phyloP scores from a whole-genome alignment of 2,329 filamentous ascomycete genomes.

The Helotiales sp. region DNA sequence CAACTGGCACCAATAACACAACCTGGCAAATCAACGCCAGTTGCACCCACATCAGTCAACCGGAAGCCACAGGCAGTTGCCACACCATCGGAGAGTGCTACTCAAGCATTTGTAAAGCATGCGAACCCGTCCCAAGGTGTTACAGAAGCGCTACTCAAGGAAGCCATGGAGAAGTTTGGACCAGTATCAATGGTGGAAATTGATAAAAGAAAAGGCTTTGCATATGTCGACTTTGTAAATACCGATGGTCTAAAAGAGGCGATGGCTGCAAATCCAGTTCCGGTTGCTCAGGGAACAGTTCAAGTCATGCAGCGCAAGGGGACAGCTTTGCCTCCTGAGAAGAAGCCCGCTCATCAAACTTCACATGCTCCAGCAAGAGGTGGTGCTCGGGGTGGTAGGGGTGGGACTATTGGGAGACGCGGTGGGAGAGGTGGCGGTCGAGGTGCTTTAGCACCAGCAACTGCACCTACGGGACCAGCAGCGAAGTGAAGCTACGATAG shows the following conservation, averaged over 20 bases:
- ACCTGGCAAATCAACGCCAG: slow-evolving; percentile 24
- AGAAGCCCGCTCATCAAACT: slow-evolving; percentile 54
- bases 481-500: slow-evolving; percentile 19
- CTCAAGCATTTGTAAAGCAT: slow-evolving; percentile 76
- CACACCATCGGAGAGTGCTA: slow-evolving; percentile 47
- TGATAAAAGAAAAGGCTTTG: slow-evolving; percentile 92
- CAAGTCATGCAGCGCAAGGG: slow-evolving; percentile 84
- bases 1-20: slow-evolving; percentile 31
- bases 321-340: slow-evolving; percentile 79
- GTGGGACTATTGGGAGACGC: slow-evolving; percentile 13
- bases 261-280: slow-evolving; percentile 76
- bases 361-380: slow-evolving; percentile 23
- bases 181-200: slow-evolving; percentile 80
- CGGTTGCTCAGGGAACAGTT: slow-evolving; percentile 81
- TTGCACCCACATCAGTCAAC: slow-evolving; percentile 8
- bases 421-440: slow-evolving; percentile 15
- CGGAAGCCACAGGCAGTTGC: slow-evolving; percentile 33
- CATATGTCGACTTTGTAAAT: slow-evolving; percentile 85
- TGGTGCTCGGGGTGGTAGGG: slow-evolving; percentile 25
- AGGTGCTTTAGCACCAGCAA: slow-evolving; percentile 17
- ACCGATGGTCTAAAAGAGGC: slow-evolving; percentile 73
- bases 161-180: slow-evolving; percentile 74
- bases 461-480: slow-evolving; percentile 30
- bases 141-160: slow-evolving; percentile 76
- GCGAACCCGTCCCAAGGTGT: slow-evolving; percentile 89